Conservation (phyloP, 108 stramenopile species). For the Fragilariopsis cylindrus region DNA sequence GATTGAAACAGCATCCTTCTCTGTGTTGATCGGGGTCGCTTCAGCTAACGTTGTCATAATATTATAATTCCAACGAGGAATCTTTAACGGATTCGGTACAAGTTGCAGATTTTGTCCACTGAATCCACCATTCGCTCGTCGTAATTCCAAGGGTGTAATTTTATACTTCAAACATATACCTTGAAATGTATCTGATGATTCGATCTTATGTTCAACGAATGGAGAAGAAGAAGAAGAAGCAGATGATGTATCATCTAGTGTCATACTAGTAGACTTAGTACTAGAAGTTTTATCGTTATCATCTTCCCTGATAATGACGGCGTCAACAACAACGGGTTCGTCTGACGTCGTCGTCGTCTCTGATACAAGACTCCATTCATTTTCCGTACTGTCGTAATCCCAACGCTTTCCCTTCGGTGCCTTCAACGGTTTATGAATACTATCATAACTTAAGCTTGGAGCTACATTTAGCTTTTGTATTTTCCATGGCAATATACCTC, state of each 20-base stretch:
- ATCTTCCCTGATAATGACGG: not conserved
- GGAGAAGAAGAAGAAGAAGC: not conserved
- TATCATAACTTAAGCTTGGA: slow-evolving; percentile 37
- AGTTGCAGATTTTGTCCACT: slow-evolving; percentile 52
- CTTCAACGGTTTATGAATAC: slow-evolving; percentile 42
- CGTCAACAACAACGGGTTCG: not conserved
- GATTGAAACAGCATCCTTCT: slow-evolving; percentile 4
- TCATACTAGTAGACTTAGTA: slow-evolving; percentile 5
- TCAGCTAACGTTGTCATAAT: not conserved
- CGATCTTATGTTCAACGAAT: slow-evolving; percentile 36
- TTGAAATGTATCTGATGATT: slow-evolving; percentile 57
- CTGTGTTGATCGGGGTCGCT: not conserved
- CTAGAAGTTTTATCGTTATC: not conserved
- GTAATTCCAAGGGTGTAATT: slow-evolving; percentile 51
- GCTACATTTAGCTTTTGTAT: slow-evolving; percentile 43
- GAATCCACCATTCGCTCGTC: slow-evolving; percentile 59
- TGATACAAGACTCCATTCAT: slow-evolving; percentile 49
- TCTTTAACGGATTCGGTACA: slow-evolving; percentile 51
- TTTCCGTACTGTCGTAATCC: slow-evolving; percentile 34
- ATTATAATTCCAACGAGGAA: slow-evolving; percentile 31
- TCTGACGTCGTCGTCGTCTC: not conserved
- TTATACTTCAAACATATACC: slow-evolving; percentile 67
- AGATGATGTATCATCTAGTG: not conserved
- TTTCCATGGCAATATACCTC: slow-evolving; percentile 58
- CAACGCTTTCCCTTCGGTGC: slow-evolving; percentile 56